These are phyloP conservation scores for Glomus cerebriforme DNA, from an alignment of 192 early-diverging fungal genomes.

Conservation along the genomic window DNA sequence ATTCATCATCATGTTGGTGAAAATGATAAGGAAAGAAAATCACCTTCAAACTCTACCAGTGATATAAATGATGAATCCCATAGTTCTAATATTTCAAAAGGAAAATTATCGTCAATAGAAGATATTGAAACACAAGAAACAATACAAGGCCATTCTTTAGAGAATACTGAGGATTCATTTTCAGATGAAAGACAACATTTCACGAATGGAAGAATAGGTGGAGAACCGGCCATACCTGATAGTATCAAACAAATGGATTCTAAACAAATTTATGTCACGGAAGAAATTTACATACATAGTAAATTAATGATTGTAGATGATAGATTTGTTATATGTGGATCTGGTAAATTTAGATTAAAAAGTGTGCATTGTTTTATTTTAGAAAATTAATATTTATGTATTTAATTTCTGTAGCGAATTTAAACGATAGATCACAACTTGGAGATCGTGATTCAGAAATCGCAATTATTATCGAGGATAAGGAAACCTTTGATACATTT, in stretches of 20 bases:
- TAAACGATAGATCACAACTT: constrained; percentile 86
- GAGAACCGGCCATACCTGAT: neutral
- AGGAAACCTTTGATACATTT: constrained; percentile 60
- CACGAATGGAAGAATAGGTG: neutral
- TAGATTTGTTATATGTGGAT: constrained; percentile 76
- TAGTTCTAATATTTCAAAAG: too few species aligned
- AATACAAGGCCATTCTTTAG: neutral
- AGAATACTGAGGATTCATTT: neutral
- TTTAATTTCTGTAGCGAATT: constrained; percentile 57
- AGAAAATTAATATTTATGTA: neutral
- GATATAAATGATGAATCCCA: too few species aligned
- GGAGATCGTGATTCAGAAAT: constrained; percentile 86
- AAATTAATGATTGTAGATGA: constrained; percentile 91
- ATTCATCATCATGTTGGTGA: constrained; percentile 49
- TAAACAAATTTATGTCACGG: constrained; percentile 58
- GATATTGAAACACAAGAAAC: neutral
- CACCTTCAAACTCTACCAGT: neutral
- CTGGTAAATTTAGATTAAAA: constrained; percentile 36
- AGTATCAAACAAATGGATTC: neutral
- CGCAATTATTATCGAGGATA: constrained; percentile 84
- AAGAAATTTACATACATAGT: constrained; percentile 87
- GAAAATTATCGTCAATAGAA: too few species aligned
- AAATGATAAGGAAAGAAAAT: neutral
- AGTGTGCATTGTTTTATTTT: neutral
- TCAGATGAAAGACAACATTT: neutral